Percentiles rank a stretch among this genome's conserved stretches.
Conservation (phyloP, 2,329 filamentous ascomycete species). For the Dothistroma pini region DNA sequence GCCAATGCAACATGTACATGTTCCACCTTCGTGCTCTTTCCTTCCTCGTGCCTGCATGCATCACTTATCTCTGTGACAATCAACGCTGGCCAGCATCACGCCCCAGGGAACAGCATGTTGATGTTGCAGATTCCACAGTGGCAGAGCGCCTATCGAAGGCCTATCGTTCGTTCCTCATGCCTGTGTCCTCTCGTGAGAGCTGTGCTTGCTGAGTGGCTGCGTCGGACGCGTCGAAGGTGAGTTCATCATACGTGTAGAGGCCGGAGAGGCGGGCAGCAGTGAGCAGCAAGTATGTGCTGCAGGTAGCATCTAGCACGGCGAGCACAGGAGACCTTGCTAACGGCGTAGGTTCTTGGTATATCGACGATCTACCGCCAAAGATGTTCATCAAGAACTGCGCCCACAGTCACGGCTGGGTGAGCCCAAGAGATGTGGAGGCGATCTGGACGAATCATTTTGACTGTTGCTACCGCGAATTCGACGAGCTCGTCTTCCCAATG, state of each 20-base stretch:
- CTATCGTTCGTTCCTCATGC: neutral
- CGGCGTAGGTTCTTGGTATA: slow-evolving; percentile 14
- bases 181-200: neutral
- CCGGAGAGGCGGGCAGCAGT: neutral
- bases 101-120: neutral
- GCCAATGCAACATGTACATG: too few relatives aligned
- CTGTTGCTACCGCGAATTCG: slow-evolving; percentile 71
- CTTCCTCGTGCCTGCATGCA: too few relatives aligned
- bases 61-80: too few relatives aligned
- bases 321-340: too few relatives aligned
- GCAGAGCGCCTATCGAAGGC: neutral
- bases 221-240: neutral
- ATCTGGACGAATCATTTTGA: slow-evolving; percentile 64
- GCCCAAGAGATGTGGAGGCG: slow-evolving; percentile 56
- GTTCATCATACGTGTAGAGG: neutral
- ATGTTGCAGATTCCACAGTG: neutral
- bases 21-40: too few relatives aligned
- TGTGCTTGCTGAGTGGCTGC: neutral
- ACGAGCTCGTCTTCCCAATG: slow-evolving; percentile 72
- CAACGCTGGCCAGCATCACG: too few relatives aligned
- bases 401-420: slow-evolving; percentile 59
- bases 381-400: slow-evolving; percentile 65
- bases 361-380: slow-evolving; percentile 55
- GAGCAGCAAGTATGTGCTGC: neutral
- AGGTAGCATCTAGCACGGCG: too few relatives aligned